Evolutionary conservation across 179 eudicot genomes (phyloP), one percentile per base, ranked within the genome.

Genomic region (Patellifolia procumbens): DNA sequence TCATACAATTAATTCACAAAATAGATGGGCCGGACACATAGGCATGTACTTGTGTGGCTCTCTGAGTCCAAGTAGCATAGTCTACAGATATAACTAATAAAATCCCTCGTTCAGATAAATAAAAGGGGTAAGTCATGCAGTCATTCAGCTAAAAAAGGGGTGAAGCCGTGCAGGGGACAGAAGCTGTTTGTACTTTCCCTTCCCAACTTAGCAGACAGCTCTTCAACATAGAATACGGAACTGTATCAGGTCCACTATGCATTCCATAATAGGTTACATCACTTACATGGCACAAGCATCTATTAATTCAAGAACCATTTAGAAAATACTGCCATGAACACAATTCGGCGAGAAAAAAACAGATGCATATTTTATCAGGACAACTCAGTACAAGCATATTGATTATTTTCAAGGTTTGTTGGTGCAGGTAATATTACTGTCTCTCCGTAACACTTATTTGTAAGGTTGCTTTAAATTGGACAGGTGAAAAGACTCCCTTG

Each of bases 221-320:
- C 70, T 10, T 24, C 39, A 24, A 15, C 43, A 3, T 4, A 68
- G 46, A 29, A 0, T 26, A 7, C 11, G n/a, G 39, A 29, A 48
- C 24, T 68, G 4, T 46, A 35, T 12, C 17, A 7, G 2, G 15
- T 32, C 15, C 37, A 29, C 39, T 42, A 22, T 26, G 35, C 32
- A 2, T 68, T 1, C 24, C 55, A 6, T n/a, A n/a, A n/a, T n/a
- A 68, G 53, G 1, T 67, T 67, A n/a, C n/a, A n/a, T n/a, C n/a
- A n/a, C n/a, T n/a, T 67, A 24, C 20, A 65, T 22, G 7, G 72
- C 72, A 46, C 7, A 15, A 45, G 37, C 22, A 43, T 43, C 34
- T 24, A 68, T 45, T n/a, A n/a, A n/a, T n/a, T n/a, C 71, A 45
- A 68, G 15, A 45, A 43, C 53, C 71, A 45, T 43, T 15, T 68